Evolutionary conservation across 768 basidiomycete genomes (phyloP), one percentile per base, ranked within the genome.

Genomic region (Mycena vulgaris): DNA sequence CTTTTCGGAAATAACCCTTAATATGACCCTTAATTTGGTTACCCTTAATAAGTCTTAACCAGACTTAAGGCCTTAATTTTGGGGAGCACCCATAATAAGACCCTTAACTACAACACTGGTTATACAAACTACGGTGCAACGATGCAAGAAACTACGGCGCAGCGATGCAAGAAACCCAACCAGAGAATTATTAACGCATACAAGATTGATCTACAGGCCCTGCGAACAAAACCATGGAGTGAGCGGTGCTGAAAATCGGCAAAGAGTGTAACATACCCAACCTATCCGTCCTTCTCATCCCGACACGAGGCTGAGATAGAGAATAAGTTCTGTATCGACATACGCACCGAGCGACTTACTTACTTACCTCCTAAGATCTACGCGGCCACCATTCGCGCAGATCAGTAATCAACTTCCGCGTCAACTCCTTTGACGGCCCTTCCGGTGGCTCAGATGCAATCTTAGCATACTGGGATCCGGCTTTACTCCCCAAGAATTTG

Each of bases 281-380:
- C 57, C 45, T 30, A 45, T 59, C 57, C 57, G 57, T 59, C 57
- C 57, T 59, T 59, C 57, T 59, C 57, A 59, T 59, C 57, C 57
- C 57, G 57, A 59, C 57, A 59, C 9, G 57, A 45, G 57, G 39
- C 57, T 59, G 57, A 59, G 57, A 59, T 28, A 59, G 57, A 59
- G 42, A n/a, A n/a, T n/a, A 59, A 59, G 57, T 59, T 59, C 57
- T 59, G 31, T 45, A 59, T 59, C 57, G 57, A 59, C 57, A 59
- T 59, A 59, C 27, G 14, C 55, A 45, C 27, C 40, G 57, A 59
- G 14, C 27, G 16, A n/a, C n/a, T n/a, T n/a, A n/a, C 40, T 59
- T 42, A 61, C 59, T 61, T 49, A 48, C 59, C 59, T 61, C 30
- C 47, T 61, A 61, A 61, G 59, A 61, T 61, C 59, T 61, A 61